Evolutionary conservation across 2,329 filamentous ascomycete genomes (phyloP).

Genomic region (Chaetomium sp.): DNA sequence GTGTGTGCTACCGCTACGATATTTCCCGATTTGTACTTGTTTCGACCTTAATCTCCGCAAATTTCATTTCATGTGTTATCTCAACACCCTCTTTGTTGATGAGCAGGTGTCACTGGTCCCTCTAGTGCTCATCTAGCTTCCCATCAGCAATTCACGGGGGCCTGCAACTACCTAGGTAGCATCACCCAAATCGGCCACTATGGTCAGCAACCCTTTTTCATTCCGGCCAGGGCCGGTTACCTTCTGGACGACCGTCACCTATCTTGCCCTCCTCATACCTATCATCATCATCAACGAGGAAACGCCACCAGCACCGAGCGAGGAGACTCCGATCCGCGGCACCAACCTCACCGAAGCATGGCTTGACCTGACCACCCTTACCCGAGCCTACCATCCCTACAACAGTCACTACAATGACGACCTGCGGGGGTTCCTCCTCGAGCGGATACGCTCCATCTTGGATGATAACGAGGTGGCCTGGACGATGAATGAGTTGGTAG

Average conservation of each 20-base stretch:
- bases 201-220: slow-evolving; percentile 64
- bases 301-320: slow-evolving; percentile 66
- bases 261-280: slow-evolving; percentile 74
- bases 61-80: not conserved
- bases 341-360: slow-evolving; percentile 85
- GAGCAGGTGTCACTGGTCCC: not conserved
- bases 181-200: slow-evolving; percentile 3
- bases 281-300: slow-evolving; percentile 74
- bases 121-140: not conserved
- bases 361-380: slow-evolving; percentile 77
- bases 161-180: not conserved
- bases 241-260: slow-evolving; percentile 73
- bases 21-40: not conserved
- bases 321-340: slow-evolving; percentile 57
- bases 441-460: slow-evolving; percentile 70
- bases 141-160: not conserved
- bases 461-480: slow-evolving; percentile 59
- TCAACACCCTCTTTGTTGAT: not conserved
- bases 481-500: slow-evolving; percentile 41
- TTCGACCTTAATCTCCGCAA: not conserved
- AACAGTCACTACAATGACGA: slow-evolving; percentile 83
- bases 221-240: slow-evolving; percentile 84
- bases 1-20: not conserved
- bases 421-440: slow-evolving; percentile 74
- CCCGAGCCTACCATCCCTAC: slow-evolving; percentile 78